Conservation (phyloP, 75 land plant species). For the Selaginella moellendorffii region DNA sequence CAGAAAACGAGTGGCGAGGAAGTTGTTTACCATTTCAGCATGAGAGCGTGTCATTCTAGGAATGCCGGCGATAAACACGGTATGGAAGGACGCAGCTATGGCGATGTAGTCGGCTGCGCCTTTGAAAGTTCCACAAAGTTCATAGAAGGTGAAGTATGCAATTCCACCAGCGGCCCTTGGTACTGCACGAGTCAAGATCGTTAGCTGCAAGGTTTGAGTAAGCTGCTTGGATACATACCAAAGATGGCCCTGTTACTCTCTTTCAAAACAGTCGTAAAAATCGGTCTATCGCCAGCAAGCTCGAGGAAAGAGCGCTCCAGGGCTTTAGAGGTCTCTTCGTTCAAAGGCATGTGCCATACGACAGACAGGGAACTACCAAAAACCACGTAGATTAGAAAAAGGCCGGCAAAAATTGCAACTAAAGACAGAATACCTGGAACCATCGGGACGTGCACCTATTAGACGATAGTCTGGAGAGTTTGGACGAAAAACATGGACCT, state of each 20-base stretch:
- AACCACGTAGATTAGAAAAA: neutral
- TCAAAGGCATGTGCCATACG: conserved; percentile 25
- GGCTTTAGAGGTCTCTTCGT: conserved; percentile 7
- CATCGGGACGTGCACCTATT: conserved; percentile 28
- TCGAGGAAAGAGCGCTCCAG: conserved; percentile 13
- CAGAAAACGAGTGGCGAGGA: no score
- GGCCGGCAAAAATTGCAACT: neutral
- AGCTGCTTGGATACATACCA: conserved; percentile 9
- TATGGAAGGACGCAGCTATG: conserved; percentile 29
- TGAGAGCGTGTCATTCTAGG: conserved; percentile 24
- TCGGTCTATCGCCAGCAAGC: conserved; percentile 19
- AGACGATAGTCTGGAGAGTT: conserved; percentile 26
- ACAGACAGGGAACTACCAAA: conserved; percentile 19
- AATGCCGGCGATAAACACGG: conserved; percentile 20
- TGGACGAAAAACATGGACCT: conserved; percentile 23
- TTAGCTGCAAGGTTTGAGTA: neutral
- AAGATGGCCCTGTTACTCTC: conserved; percentile 19
- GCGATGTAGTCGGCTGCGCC: conserved; percentile 30
- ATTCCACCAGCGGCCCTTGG: conserved; percentile 30
- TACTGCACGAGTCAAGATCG: no score
- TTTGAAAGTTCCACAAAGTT: conserved; percentile 28
- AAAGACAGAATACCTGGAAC: conserved; percentile 20
- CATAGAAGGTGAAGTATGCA: conserved; percentile 22
- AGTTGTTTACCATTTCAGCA: conserved; percentile 18
- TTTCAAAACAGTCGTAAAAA: conserved; percentile 17